Base-by-base conservation (phyloP, 2,329 filamentous ascomycete genomes). In the Cercospora nicotianae region DNA sequence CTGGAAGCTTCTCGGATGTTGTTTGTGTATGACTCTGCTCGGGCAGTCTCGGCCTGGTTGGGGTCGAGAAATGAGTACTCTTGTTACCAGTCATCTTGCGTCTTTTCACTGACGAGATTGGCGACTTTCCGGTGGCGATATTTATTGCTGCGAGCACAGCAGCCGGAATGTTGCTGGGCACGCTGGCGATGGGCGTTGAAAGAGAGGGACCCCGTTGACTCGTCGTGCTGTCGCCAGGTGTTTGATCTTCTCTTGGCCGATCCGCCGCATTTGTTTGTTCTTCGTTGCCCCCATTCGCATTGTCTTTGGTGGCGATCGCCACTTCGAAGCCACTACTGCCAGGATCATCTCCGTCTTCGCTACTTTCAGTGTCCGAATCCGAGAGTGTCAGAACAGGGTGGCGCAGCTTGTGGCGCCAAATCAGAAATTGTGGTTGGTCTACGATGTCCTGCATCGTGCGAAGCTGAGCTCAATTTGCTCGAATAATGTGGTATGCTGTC, bases 31-130 rank as follows among this genome's bases (percentile, higher is more conserved):
- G 45, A 28, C 53, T 12, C 26, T 61, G 9, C 28, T 62, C 12
- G 9, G 6, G 26, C 20, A 12, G 16, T 18, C 6, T 42, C 45
- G 28, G 13, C 28, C 33, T 60, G 16, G 57, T 33, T 8, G 53
- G 42, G 18, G 65, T 69, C 3, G 72, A 68, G 60, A 78, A 79
- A 67, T 79, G 78, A 61, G 75, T 74, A 48, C 75, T 78, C 8
- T 70, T 77, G 28, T 67, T 72, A 9, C 77, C 76, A 3, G 77
- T 79, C 69, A 74, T 75, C 66, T 76, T 77, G 3, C 76, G 74
- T 64, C 74, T 76, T 67, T 60, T 62, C 23, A 59, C 39, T 5
- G 69, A 65, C 9, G 58, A 20, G 26, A 63, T 31, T n/a, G 33
- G 51, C 18, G 63, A 55, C 12, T 60, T 26, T 12, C 36, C 66